Evolutionary conservation across 2,329 filamentous ascomycete species (phyloP), one percentile per base, ranked within the genome.

Genomic region (Curvularia verruculosa): DNA sequence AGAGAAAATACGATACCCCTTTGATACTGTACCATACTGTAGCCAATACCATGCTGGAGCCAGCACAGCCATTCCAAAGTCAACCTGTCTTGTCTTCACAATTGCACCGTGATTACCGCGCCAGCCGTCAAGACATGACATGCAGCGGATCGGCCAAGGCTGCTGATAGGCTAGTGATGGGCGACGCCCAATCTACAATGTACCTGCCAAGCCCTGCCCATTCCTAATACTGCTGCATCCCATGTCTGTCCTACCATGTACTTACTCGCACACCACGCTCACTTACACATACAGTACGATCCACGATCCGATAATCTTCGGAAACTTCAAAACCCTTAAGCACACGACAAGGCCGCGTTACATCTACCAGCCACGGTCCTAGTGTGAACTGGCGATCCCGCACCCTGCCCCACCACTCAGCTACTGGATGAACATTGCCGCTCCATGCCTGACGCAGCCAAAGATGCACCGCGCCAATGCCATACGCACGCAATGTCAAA

Each of bases 231-330:
- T 29, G 5, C 28, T 29, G 28, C 28, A 29, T 9, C 28, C 7
- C 8, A 3, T 34, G 43, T 43, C 18, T 19, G 18, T n/a, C n/a
- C n/a, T n/a, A n/a, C n/a, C n/a, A n/a, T n/a, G n/a, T 29, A 29
- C 26, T 29, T n/a, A n/a, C 26, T 29, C 26, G 26, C 26, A 29
- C 26, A 29, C 26, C 26, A 29, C 26, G 8, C n/a, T 7, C 26
- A 29, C 26, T 9, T 9, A 9, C 26, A 29, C 26, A 8, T 9
- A 29, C 10, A n/a, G n/a, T n/a, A n/a, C n/a, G n/a, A n/a, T n/a
- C n/a, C n/a, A 9, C 45, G 34, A 48, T 49, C 57, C 53, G 57
- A 53, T 8, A 12, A 59, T 59, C 54, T 45, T 60, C 41, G 58
- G 50, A 28, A 54, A 48, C 19, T 40, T 19, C 39, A 39, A 36